phyloP scores from a whole-genome alignment of 148 eudicot species.

The Amaranthus cruentus region DNA sequence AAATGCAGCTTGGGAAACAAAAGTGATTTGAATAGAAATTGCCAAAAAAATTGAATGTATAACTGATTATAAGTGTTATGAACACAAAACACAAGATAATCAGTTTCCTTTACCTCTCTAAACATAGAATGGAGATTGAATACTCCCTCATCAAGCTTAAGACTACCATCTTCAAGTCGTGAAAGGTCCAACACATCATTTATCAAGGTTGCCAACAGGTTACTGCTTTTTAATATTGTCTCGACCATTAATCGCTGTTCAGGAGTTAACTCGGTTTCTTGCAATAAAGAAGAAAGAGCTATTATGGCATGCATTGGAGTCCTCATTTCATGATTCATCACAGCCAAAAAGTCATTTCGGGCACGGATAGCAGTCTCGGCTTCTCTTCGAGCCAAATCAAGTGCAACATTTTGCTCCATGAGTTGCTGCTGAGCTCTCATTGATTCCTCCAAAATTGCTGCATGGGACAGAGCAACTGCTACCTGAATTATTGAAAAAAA shows the following conservation, averaged over 20 bases:
- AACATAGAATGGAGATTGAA: slow-evolving; percentile 75
- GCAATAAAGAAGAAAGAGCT: slow-evolving; percentile 78
- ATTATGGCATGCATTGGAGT: slow-evolving; percentile 93
- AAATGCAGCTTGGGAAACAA: background rate
- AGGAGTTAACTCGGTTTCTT: slow-evolving; percentile 74
- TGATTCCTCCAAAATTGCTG: slow-evolving; percentile 91
- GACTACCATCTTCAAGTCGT: slow-evolving; percentile 92
- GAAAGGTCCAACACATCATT: slow-evolving; percentile 94
- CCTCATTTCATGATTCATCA: slow-evolving; percentile 97
- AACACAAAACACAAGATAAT: background rate
- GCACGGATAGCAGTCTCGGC: slow-evolving; percentile 92
- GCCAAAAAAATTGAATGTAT: background rate
- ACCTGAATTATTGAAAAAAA: slow-evolving; percentile 42
- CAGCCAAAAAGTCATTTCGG: slow-evolving; percentile 92
- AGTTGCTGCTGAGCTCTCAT: slow-evolving; percentile 94
- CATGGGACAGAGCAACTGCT: slow-evolving; percentile 98
- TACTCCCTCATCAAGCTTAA: slow-evolving; percentile 64
- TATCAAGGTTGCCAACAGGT: slow-evolving; percentile 75
- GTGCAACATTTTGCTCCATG: slow-evolving; percentile 88
- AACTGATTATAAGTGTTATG: background rate
- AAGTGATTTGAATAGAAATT: background rate
- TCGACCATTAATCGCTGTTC: slow-evolving; percentile 96
- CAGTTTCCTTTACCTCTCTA: slow-evolving; percentile 47
- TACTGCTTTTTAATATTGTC: slow-evolving; percentile 82
- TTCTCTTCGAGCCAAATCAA: slow-evolving; percentile 89